Evolutionary conservation across 2,329 filamentous ascomycete species (phyloP).

Genomic region (Chrysoporthe puriensis): DNA sequence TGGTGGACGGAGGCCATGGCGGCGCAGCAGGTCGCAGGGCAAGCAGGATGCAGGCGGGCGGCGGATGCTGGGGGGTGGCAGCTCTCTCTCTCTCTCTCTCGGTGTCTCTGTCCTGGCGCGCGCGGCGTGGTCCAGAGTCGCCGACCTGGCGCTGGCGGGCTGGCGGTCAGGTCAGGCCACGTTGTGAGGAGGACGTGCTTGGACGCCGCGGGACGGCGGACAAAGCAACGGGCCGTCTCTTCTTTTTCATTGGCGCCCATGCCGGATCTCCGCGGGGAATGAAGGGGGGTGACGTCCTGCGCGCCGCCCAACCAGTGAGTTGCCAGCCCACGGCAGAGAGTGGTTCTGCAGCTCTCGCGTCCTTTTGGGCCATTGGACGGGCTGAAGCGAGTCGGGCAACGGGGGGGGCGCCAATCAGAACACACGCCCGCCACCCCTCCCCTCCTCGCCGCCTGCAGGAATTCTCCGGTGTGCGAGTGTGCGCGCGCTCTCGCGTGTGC

Average conservation of each 20-base stretch:
- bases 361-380: conserved; percentile 3
- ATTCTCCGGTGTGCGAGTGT: background rate
- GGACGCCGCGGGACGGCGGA: background rate
- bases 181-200: conserved; percentile 2
- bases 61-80: background rate
- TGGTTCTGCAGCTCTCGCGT: background rate
- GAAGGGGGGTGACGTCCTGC: background rate
- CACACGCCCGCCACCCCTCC: background rate
- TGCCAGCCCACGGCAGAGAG: background rate
- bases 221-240: conserved; percentile 2
- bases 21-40: background rate
- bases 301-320: too few relatives aligned
- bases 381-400: conserved; percentile 1
- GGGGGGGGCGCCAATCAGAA: background rate
- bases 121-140: background rate
- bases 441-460: background rate
- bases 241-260: conserved; percentile 14
- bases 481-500: too few relatives aligned
- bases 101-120: background rate
- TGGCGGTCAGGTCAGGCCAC: conserved; percentile 1
- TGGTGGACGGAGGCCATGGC: conserved; percentile 10
- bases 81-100: background rate
- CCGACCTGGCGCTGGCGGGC: background rate
- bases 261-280: background rate
- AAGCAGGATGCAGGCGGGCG: background rate